Base-by-base conservation (phyloP, 176 grass and related monocot genomes). In the Triticum turgidum region DNA sequence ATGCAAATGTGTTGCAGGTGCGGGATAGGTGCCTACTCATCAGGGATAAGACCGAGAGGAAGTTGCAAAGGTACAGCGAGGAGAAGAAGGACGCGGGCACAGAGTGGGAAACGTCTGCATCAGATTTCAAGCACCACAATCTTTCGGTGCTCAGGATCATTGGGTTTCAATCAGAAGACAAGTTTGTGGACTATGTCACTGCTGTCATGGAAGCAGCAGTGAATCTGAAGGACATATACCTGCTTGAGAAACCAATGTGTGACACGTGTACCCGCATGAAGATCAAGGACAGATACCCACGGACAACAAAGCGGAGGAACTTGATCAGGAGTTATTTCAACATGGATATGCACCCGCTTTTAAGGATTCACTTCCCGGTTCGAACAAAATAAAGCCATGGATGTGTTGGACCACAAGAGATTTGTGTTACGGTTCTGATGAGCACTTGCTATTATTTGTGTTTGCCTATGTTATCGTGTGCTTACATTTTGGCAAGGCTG, bases 211-310 rank as follows among this genome's bases (percentile, higher is more conserved):
- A 80, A 65, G 12, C 3, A 47, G 78, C 78, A 20, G 78, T 32
- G 21, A 65, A 47, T 42, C 78, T 80, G 6, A 22, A 80, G 61
- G 61, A 47, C 44, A 24, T 80, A 65, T 80, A 65, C 24, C 61
- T 80, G 14, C 44, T 10, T 66, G 44, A 47, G 38, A 80, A 45
- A 38, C 12, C 65, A 24, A 62, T 20, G 1, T 80, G 78, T 6
- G 39, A 42, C 8, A 42, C 39, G 39, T 42, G 39, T 42, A 2
- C 39, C 39, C 8, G 39, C 39, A 9, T 8, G 39, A 42, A 42
- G 20, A 6, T 5, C 20, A 61, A 61, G 56, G 20, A 61, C 9
- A 61, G 20, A 21, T 61, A 61, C 56, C 56, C 56, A 13, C 56
- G 56, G 20, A 61, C 56, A 61, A 61, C 20, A 5, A 61, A 21